These are phyloP conservation scores for Pythium periplocum DNA, from an alignment of 352 stramenopile genomes.

Conservation along the genomic window DNA sequence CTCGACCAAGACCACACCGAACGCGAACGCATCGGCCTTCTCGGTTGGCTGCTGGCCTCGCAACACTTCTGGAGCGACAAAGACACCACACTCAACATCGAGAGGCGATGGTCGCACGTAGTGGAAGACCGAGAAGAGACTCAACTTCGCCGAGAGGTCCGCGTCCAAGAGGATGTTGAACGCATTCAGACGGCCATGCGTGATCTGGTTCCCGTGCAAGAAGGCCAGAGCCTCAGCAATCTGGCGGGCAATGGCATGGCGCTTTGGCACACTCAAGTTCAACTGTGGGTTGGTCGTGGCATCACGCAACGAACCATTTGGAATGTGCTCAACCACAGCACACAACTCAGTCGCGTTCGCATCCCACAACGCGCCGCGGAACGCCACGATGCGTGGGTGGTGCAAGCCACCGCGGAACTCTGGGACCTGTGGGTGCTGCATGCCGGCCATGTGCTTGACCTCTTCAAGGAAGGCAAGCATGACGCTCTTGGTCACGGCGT, in stretches of 20 bases:
- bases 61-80: slow-evolving; percentile 67
- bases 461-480: slow-evolving; percentile 77
- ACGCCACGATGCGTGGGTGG: slow-evolving; percentile 63
- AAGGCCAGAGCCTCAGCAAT: slow-evolving; percentile 64
- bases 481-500: slow-evolving; percentile 52
- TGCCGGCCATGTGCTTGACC: slow-evolving; percentile 69
- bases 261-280: slow-evolving; percentile 47
- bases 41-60: slow-evolving; percentile 65
- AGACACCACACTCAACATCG: slow-evolving; percentile 58
- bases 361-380: slow-evolving; percentile 72
- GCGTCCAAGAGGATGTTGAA: slow-evolving; percentile 78
- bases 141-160: slow-evolving; percentile 63
- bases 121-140: slow-evolving; percentile 74
- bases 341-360: slow-evolving; percentile 61
- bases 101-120: slow-evolving; percentile 68
- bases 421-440: slow-evolving; percentile 16
- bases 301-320: slow-evolving; percentile 57
- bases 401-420: too few relatives aligned
- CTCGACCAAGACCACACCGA: slow-evolving; percentile 76
- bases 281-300: slow-evolving; percentile 32
- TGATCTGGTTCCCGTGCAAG: slow-evolving; percentile 60
- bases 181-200: slow-evolving; percentile 70
- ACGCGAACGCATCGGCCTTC: slow-evolving; percentile 68
- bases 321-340: slow-evolving; percentile 66
- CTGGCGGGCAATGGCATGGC: slow-evolving; percentile 63